These are phyloP conservation scores for Colletotrichum musae DNA, from an alignment of 2,329 filamentous ascomycete species.

Conservation along the genomic window DNA sequence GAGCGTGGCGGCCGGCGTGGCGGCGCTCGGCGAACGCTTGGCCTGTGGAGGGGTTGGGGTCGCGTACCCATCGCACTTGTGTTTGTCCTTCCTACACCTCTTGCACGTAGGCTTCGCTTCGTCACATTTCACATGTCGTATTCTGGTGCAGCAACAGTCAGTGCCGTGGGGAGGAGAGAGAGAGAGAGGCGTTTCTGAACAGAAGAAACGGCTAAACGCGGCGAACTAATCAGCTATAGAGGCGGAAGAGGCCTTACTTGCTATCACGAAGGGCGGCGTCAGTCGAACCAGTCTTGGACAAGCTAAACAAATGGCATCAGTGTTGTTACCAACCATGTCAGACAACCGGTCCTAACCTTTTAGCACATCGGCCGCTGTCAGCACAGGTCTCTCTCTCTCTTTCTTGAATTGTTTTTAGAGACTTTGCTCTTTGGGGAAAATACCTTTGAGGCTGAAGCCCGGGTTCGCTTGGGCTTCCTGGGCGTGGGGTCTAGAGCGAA, in stretches of 20 bases:
- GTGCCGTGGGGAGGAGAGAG: too few relatives aligned
- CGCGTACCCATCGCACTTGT: conserved; percentile 42
- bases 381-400: too few relatives aligned
- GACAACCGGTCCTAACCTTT: conserved; percentile 38
- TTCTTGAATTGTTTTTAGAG: too few relatives aligned
- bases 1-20: background rate
- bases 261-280: conserved; percentile 17
- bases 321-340: conserved; percentile 41
- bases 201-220: background rate
- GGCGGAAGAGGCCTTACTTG: conserved; percentile 35
- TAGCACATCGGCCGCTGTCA: too few relatives aligned
- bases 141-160: conserved; percentile 19
- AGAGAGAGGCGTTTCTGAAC: too few relatives aligned
- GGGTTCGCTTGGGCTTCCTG: conserved; percentile 30
- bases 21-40: background rate
- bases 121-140: conserved; percentile 43
- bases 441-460: conserved; percentile 31
- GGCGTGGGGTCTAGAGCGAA: conserved; percentile 26
- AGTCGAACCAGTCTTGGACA: conserved; percentile 17
- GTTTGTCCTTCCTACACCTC: conserved; percentile 30
- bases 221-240: conserved; percentile 8
- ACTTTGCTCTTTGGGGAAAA: too few relatives aligned
- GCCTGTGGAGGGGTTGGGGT: background rate
- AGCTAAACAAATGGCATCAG: conserved; percentile 27
- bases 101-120: conserved; percentile 40